Conservation (phyloP, 257 asterid species). For the Penstemon newberryi region DNA sequence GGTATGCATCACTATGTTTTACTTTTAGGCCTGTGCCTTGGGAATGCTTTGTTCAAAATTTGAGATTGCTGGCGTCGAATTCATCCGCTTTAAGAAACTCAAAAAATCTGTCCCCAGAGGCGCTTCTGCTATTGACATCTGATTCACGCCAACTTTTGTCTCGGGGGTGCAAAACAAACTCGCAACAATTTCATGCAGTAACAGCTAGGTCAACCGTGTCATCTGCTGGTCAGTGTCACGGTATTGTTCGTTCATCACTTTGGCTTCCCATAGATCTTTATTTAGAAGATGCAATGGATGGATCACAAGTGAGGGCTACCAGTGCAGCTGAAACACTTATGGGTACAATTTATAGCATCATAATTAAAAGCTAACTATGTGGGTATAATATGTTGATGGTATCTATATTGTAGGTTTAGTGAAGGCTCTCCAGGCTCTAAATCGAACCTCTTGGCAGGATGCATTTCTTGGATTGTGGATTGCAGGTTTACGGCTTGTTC, state of each 20-base stretch:
- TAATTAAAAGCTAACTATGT: constrained; percentile 20
- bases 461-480: constrained; percentile 95
- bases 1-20: too few relatives aligned
- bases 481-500: constrained; percentile 88
- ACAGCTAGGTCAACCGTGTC: constrained; percentile 58
- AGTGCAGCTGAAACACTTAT: constrained; percentile 85
- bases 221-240: constrained; percentile 58
- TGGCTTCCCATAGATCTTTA: constrained; percentile 96
- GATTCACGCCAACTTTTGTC: constrained; percentile 33
- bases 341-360: constrained; percentile 38
- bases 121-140: too few relatives aligned
- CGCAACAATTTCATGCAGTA: constrained; percentile 65
- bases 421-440: constrained; percentile 85
- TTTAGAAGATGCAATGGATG: constrained; percentile 88
- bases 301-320: constrained; percentile 72
- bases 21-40: too few relatives aligned
- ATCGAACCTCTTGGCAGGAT: constrained; percentile 86
- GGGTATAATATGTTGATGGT: constrained; percentile 23
- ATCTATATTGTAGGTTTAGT: constrained; percentile 66
- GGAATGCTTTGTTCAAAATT: too few relatives aligned
- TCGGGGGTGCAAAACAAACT: constrained; percentile 72
- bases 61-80: too few relatives aligned
- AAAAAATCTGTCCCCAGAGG: too few relatives aligned
- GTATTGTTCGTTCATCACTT: constrained; percentile 60
- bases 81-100: too few relatives aligned